Base-by-base conservation (phyloP, 2,329 filamentous ascomycete genomes). In the Colletotrichum spaethianum region DNA sequence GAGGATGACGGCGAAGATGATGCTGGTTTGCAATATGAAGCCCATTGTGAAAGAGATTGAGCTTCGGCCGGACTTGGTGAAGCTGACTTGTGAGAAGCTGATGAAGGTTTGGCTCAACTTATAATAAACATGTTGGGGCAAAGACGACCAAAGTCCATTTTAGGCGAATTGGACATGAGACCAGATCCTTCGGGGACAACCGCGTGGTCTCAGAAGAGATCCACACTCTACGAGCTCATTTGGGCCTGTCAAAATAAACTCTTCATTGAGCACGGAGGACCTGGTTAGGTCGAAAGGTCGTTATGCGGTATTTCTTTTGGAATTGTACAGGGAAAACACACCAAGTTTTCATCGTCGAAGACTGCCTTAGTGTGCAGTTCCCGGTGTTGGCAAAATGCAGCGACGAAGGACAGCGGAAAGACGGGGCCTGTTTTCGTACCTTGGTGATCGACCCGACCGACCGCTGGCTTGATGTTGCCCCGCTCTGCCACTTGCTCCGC, bases 1-100 rank as follows among this genome's bases (percentile, higher is more conserved):
- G 23, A 75, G 26, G 3, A 77, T 31, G 55, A 72, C 69, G n/a
- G 61, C 55, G 46, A 75, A 33, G 9, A 70, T 36, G n/a, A 74
- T 42, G 46, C 72, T 57, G 26, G 68, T 63, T 50, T 72, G 68
- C 1, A 72, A 3, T 11, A 73, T 44, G 57, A 72, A 68, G 20
- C 63, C 59, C 46, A 57, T 38, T 36, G 48, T 64, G 16, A 8
- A 56, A 26, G 2, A 5, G 28, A 44, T 9, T 60, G 38, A 31
- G 3, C 8, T 44, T 28, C n/a, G 11, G 8, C 2, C 23, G 26
- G 16, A 28, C 20, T 11, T 18, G 23, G 23, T 42, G 3, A 20
- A n/a, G 16, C 5, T 52, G n/a, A 9, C 12, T 5, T 16, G 31
- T 18, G 11, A 16, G 31, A 31, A 48, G 33, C 38, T 48, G 42